A percentile compares a stretch with the other conserved stretches of the same genome.
phyloP scores from a whole-genome alignment of 2,329 filamentous ascomycete species.

The Botrytis byssoidea region DNA sequence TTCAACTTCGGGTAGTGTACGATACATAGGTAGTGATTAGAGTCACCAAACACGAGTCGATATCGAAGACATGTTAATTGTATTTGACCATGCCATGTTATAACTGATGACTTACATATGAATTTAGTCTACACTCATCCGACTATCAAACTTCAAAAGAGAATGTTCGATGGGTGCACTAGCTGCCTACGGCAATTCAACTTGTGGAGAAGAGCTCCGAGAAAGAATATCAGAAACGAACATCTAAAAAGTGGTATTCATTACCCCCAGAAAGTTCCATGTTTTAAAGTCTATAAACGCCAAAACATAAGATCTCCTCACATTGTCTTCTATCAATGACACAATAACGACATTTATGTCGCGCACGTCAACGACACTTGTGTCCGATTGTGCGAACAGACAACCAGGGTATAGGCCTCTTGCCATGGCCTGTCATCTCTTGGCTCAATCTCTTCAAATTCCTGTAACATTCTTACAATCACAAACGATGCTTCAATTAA shows the following conservation, averaged over 20 bases:
- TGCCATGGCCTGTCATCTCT: constrained; percentile 19
- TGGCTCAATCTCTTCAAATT: constrained; percentile 41
- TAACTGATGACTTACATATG: background rate
- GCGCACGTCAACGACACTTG: constrained; percentile 5
- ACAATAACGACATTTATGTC: background rate
- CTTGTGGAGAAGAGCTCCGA: background rate
- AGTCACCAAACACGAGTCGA: background rate
- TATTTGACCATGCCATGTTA: background rate
- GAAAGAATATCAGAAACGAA: background rate
- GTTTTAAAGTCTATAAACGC: background rate
- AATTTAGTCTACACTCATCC: background rate
- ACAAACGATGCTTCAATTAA: constrained; percentile 23
- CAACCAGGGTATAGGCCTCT: constrained; percentile 12
- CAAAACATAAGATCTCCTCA: background rate
- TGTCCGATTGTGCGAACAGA: constrained; percentile 14
- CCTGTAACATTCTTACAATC: constrained; percentile 37
- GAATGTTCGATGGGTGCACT: background rate
- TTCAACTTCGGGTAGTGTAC: background rate
- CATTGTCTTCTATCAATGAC: background rate
- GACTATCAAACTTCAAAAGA: background rate
- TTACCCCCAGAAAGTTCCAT: accelerated
- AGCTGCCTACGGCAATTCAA: background rate
- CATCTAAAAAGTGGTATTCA: background rate
- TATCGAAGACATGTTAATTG: accelerated
- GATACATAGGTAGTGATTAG: background rate